These are phyloP conservation scores for Trypanosoma brucei DNA, from an alignment of 208 protist genomes.

Conservation along the genomic window DNA sequence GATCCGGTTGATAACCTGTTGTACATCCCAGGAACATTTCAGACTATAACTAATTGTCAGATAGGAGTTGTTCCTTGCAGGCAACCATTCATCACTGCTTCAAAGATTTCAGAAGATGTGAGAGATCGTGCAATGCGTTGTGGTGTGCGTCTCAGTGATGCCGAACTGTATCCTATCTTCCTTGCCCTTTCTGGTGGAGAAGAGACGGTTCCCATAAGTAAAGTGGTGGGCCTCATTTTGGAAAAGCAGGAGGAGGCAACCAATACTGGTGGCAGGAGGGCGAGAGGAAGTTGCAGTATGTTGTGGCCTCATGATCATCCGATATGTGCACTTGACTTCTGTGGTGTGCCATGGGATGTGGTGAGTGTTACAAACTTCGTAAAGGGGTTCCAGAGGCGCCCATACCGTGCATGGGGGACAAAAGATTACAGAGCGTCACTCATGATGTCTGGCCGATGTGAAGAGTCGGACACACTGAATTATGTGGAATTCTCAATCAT, in stretches of 20 bases:
- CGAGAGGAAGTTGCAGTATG: conserved; percentile 18
- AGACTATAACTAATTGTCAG: neutral
- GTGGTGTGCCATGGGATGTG: conserved; percentile 62
- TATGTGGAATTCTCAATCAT: conserved; percentile 85
- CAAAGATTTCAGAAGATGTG: conserved; percentile 21
- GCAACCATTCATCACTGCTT: conserved; percentile 2
- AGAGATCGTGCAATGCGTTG: conserved; percentile 19
- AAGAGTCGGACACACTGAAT: conserved; percentile 42
- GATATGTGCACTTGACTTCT: conserved; percentile 66
- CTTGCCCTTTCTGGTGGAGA: conserved; percentile 29
- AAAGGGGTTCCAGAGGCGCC: conserved; percentile 40
- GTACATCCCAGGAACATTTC: too few relatives aligned
- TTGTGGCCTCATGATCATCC: conserved; percentile 53
- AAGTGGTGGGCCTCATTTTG: conserved; percentile 39
- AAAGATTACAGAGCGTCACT: conserved; percentile 15
- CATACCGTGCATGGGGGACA: conserved; percentile 18
- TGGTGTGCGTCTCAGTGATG: conserved; percentile 27
- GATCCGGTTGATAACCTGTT: too few relatives aligned
- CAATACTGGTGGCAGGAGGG: neutral
- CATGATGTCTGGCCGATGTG: neutral
- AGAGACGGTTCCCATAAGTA: conserved; percentile 28
- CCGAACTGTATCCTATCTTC: conserved; percentile 41
- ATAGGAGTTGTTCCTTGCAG: neutral
- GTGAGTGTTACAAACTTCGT: conserved; percentile 48
- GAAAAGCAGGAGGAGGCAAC: conserved; percentile 32